Percentiles rank a stretch among this genome's conserved stretches.
phyloP scores from a whole-genome alignment of 176 grass and related monocot genomes.

The Phoenix roebelenii region DNA sequence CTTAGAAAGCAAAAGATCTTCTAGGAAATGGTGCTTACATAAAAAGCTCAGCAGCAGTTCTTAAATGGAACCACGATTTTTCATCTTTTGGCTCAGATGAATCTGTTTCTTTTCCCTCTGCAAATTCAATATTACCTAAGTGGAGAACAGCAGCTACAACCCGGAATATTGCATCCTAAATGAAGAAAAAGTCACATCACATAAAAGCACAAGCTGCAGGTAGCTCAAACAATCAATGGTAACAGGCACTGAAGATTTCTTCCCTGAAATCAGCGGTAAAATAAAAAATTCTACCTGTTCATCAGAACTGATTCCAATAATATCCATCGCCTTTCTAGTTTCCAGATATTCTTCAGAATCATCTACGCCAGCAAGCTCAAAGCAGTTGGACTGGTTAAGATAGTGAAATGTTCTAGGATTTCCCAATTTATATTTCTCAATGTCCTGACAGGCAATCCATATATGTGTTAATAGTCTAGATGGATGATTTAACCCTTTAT shows the following conservation, averaged over 20 bases:
- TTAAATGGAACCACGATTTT: slow-evolving; percentile 83
- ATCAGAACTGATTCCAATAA: slow-evolving; percentile 8
- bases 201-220: background rate
- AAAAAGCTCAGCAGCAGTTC: slow-evolving; percentile 75
- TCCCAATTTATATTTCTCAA: slow-evolving; percentile 72
- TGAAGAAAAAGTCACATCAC: slow-evolving; percentile 20
- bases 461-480: no score
- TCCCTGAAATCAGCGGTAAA: background rate
- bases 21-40: slow-evolving; percentile 37
- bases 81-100: slow-evolving; percentile 93
- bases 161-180: slow-evolving; percentile 90
- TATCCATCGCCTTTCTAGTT: slow-evolving; percentile 14
- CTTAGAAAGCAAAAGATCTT: slow-evolving; percentile 4
- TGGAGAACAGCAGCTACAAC: slow-evolving; percentile 92
- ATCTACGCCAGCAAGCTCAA: slow-evolving; percentile 15
- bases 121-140: slow-evolving; percentile 83
- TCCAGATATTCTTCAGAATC: slow-evolving; percentile 2
- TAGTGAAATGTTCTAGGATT: slow-evolving; percentile 88
- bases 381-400: slow-evolving; percentile 14
- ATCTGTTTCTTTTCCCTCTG: slow-evolving; percentile 69
- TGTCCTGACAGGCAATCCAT: slow-evolving; percentile 36
- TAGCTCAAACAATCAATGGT: slow-evolving; percentile 10
- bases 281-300: slow-evolving; percentile 19
- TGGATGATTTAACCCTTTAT: no score
- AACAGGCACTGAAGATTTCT: slow-evolving; percentile 3